A percentile compares a stretch with the other conserved stretches of the same genome.
Conservation (phyloP, 2,329 filamentous ascomycete genomes). For the Cryphonectria carpinicola region DNA sequence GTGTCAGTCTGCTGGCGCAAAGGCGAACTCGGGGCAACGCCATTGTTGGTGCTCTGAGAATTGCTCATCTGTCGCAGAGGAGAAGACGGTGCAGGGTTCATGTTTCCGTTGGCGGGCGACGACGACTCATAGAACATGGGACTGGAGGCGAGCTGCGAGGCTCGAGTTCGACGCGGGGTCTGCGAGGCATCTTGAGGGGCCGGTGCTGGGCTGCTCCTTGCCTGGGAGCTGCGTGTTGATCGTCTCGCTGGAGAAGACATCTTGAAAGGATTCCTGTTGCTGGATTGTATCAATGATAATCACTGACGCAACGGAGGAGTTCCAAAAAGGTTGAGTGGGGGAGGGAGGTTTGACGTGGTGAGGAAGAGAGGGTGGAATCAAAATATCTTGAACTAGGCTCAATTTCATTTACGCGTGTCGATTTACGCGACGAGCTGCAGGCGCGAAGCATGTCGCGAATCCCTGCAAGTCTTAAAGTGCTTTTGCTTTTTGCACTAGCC, state of each 20-base stretch:
- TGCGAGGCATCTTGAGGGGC: slow-evolving; percentile 12
- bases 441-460: slow-evolving; percentile 9
- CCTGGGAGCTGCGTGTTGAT: slow-evolving; percentile 53
- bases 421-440: slow-evolving; percentile 9
- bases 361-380: slow-evolving; percentile 5
- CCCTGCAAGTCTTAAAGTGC: slow-evolving; percentile 14
- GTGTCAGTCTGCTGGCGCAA: slow-evolving; percentile 62
- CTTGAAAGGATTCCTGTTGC: slow-evolving; percentile 32
- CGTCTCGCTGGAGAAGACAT: slow-evolving; percentile 69
- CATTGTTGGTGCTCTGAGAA: slow-evolving; percentile 54
- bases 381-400: slow-evolving; percentile 6
- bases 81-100: slow-evolving; percentile 50
- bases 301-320: slow-evolving; percentile 5
- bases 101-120: slow-evolving; percentile 41
- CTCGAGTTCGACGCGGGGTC: slow-evolving; percentile 43
- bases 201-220: slow-evolving; percentile 40
- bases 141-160: slow-evolving; percentile 69
- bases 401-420: slow-evolving; percentile 12
- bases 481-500: slow-evolving; percentile 9
- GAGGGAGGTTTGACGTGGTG: slow-evolving; percentile 6
- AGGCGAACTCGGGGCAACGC: slow-evolving; percentile 59
- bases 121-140: slow-evolving; percentile 76
- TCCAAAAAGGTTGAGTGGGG: not conserved
- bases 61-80: slow-evolving; percentile 61
- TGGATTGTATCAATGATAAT: slow-evolving; percentile 3